Percentiles rank a stretch among this genome's conserved stretches.
These are phyloP conservation scores for Paramecium sexaurelia DNA, from an alignment of 73 alveolate species.

Conservation along the genomic window DNA sequence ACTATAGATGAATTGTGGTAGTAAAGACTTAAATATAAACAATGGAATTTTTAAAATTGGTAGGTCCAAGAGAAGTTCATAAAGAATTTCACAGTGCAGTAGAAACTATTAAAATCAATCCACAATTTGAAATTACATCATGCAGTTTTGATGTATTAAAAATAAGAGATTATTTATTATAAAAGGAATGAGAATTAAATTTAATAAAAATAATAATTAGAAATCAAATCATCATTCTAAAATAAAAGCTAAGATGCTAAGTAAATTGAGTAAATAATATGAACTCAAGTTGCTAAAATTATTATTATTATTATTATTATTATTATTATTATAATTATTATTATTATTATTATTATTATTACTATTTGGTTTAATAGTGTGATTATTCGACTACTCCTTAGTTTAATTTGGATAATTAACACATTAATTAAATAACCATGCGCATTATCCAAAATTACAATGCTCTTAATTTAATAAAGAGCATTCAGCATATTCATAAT, in stretches of 20 bases:
- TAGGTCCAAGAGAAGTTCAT: not conserved
- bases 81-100: not conserved
- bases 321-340: too few relatives aligned
- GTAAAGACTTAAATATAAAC: not conserved
- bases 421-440: not conserved
- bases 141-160: not conserved
- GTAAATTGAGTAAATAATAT: too few relatives aligned
- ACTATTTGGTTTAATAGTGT: not conserved
- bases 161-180: not conserved
- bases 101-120: too few relatives aligned
- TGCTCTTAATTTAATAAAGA: not conserved
- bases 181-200: not conserved
- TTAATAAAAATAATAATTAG: not conserved
- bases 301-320: too few relatives aligned
- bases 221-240: not conserved
- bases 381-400: not conserved
- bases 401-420: not conserved
- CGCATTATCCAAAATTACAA: constrained; percentile 54
- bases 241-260: too few relatives aligned
- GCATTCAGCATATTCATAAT: not conserved
- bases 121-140: not conserved
- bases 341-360: too few relatives aligned
- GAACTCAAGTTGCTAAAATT: too few relatives aligned
- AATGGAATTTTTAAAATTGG: not conserved
- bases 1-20: not conserved